These are phyloP conservation scores for Tylopilus balloui DNA, from an alignment of 768 basidiomycete genomes.

Conservation along the genomic window DNA sequence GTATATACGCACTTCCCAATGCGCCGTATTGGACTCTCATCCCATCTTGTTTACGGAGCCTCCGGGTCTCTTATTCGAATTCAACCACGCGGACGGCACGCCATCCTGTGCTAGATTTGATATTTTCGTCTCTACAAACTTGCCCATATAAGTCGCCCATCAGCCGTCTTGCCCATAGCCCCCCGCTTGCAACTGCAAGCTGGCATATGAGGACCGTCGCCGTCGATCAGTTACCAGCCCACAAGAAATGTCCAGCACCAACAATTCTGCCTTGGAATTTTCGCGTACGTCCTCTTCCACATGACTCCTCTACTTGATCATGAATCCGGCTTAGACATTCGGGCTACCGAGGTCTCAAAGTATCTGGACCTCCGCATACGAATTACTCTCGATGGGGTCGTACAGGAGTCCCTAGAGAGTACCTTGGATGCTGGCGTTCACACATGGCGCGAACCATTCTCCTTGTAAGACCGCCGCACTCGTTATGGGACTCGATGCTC, in stretches of 20 bases:
- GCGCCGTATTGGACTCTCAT: constrained; percentile 16
- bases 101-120: constrained; percentile 32
- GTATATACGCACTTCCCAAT: constrained; percentile 25
- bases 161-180: constrained; percentile 31
- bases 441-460: constrained; percentile 28
- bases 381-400: constrained; percentile 25
- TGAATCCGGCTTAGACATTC: constrained; percentile 18
- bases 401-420: constrained; percentile 30
- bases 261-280: constrained; percentile 21
- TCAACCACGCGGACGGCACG: constrained; percentile 29
- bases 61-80: constrained; percentile 11
- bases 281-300: constrained; percentile 18
- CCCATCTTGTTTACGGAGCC: constrained; percentile 18
- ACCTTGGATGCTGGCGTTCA: constrained; percentile 23
- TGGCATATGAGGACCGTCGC: constrained; percentile 19
- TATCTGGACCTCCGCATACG: constrained; percentile 24
- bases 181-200: constrained; percentile 26
- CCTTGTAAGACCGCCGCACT: constrained; percentile 19
- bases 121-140: constrained; percentile 19
- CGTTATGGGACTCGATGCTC: constrained; percentile 1
- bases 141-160: constrained; percentile 24
- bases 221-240: constrained; percentile 7
- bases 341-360: constrained; percentile 20
- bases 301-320: neutral
- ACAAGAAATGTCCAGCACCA: constrained; percentile 16